A percentile compares a stretch with the other conserved stretches of the same genome.
Conservation (phyloP, 805 yeast species). For the Hanseniaspora singularis region DNA sequence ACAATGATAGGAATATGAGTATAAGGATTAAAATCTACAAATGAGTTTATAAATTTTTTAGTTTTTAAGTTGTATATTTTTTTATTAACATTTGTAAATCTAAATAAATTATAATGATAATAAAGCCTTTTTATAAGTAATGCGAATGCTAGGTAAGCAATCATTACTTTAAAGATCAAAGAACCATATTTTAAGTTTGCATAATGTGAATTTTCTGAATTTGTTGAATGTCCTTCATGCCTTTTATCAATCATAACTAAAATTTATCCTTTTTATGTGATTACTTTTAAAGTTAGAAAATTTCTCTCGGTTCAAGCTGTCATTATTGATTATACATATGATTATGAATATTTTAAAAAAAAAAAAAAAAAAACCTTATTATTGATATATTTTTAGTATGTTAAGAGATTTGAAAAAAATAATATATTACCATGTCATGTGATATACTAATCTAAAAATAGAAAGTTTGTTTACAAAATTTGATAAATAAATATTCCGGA, state of each 20-base stretch:
- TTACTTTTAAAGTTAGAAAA: too few species aligned
- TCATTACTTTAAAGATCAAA: conserved; percentile 34
- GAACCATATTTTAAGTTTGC: conserved; percentile 54
- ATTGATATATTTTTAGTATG: too few species aligned
- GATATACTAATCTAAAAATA: too few species aligned
- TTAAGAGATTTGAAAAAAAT: too few species aligned
- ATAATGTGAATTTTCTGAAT: conserved; percentile 33
- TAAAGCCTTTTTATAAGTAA: conserved; percentile 14
- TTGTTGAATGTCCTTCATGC: background rate
- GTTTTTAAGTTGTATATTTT: conserved; percentile 32
- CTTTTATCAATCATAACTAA: background rate
- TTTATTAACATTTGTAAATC: conserved; percentile 27
- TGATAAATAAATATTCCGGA: background rate
- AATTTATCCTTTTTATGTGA: too few species aligned
- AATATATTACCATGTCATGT: too few species aligned
- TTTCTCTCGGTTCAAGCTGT: too few species aligned
- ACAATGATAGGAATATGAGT: conserved; percentile 30
- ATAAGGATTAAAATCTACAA: conserved; percentile 27
- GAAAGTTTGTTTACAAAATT: background rate
- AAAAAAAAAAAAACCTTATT: too few species aligned
- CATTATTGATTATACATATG: too few species aligned
- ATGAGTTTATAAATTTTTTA: conserved; percentile 28
- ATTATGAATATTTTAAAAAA: too few species aligned
- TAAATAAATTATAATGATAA: background rate
- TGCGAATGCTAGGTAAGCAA: conserved; percentile 32